Evolutionary conservation across 176 grass and related monocot species (phyloP).

Genomic region (Oryza nivara): DNA sequence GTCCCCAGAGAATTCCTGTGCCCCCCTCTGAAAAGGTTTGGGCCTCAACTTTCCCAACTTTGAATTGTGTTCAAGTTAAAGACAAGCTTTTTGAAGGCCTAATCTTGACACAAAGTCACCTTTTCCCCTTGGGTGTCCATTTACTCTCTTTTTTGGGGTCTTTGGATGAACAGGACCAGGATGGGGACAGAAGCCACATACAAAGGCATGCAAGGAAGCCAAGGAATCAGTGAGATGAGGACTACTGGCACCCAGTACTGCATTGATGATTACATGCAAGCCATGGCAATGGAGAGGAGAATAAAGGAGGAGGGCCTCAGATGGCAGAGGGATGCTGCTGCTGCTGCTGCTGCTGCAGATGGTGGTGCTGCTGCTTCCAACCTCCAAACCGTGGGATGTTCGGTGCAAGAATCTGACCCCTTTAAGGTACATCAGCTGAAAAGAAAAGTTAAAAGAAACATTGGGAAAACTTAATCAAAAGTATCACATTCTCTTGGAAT

Average conservation of each 20-base stretch:
- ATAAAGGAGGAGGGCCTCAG: slow-evolving; percentile 73
- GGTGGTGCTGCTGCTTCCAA: slow-evolving; percentile 46
- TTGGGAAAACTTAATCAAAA: slow-evolving; percentile 39
- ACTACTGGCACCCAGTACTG: slow-evolving; percentile 59
- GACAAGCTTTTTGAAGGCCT: slow-evolving; percentile 37
- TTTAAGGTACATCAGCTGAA: slow-evolving; percentile 73
- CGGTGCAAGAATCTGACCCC: slow-evolving; percentile 72
- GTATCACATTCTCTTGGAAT: slow-evolving; percentile 29
- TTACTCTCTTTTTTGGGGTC: slow-evolving; percentile 35
- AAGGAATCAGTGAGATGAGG: slow-evolving; percentile 58
- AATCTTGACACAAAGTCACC: slow-evolving; percentile 54
- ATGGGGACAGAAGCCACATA: slow-evolving; percentile 56
- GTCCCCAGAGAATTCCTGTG: slow-evolving; percentile 68
- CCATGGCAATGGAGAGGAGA: slow-evolving; percentile 57
- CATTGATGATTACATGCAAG: slow-evolving; percentile 87
- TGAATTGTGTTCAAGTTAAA: slow-evolving; percentile 43
- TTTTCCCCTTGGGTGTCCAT: slow-evolving; percentile 42
- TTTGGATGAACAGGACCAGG: slow-evolving; percentile 56
- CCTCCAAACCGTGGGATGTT: slow-evolving; percentile 57
- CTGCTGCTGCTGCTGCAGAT: not conserved
- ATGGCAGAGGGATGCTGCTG: slow-evolving; percentile 64
- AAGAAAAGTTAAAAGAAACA: slow-evolving; percentile 21
- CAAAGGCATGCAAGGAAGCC: slow-evolving; percentile 65
- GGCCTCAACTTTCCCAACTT: slow-evolving; percentile 37
- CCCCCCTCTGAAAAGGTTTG: slow-evolving; percentile 91